Evolutionary conservation across 495 filamentous ascomycete genomes (phyloP).

Genomic region (Penicillium paxilli): DNA sequence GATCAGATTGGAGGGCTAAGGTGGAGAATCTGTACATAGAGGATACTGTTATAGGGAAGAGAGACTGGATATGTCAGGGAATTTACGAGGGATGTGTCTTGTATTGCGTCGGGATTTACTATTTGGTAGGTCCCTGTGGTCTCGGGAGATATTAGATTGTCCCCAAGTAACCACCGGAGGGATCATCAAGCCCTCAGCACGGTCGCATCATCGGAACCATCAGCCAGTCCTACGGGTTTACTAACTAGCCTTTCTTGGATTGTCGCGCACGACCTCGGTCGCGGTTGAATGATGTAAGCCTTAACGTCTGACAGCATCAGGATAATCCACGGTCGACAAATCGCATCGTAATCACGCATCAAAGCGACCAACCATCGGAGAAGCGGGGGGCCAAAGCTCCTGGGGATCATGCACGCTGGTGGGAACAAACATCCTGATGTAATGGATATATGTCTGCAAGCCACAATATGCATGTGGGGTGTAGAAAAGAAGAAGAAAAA

Average conservation of each 20-base stretch:
- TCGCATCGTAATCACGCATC: constrained; percentile 7
- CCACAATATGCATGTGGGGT: constrained; percentile 22
- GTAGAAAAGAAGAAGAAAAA: neutral
- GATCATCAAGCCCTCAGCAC: constrained; percentile 11
- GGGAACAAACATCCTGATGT: neutral
- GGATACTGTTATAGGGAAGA: too few relatives aligned
- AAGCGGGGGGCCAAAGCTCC: constrained; percentile 20
- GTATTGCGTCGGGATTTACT: too few relatives aligned
- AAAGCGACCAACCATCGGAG: constrained; percentile 17
- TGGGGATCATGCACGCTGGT: constrained; percentile 13
- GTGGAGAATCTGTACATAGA: too few relatives aligned
- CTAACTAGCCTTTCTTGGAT: neutral
- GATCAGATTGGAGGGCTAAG: neutral
- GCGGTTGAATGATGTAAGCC: constrained; percentile 22
- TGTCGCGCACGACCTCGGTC: neutral
- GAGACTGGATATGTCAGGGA: too few relatives aligned
- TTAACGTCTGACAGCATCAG: constrained; percentile 15
- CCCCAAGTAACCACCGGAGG: constrained; percentile 6
- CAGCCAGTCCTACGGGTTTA: constrained; percentile 13
- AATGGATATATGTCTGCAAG: constrained; percentile 18
- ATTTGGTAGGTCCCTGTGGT: neutral
- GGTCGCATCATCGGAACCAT: constrained; percentile 12
- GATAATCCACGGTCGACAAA: constrained; percentile 5
- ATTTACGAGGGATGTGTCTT: too few relatives aligned
- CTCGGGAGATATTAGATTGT: neutral